A percentile compares a stretch with the other conserved stretches of the same genome.
Evolutionary conservation across 208 protist genomes (phyloP).

Genomic region (Trypanosoma avium): DNA sequence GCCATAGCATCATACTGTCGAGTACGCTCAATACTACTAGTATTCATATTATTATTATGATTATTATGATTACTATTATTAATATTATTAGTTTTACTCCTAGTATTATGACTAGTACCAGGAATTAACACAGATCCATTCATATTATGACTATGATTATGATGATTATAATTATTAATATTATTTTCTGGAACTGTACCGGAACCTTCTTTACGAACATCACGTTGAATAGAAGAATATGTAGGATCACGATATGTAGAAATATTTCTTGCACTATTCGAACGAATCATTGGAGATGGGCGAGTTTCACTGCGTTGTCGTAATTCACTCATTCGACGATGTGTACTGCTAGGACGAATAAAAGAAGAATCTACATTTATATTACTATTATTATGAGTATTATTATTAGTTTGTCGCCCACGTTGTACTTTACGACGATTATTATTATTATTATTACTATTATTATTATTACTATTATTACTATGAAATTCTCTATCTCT

Average conservation of each 20-base stretch:
- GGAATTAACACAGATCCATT: too few relatives aligned
- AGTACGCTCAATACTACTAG: neutral
- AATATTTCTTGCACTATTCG: slow-evolving; percentile 18
- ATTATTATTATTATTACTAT: neutral
- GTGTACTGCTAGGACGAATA: too few relatives aligned
- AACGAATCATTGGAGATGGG: slow-evolving; percentile 16
- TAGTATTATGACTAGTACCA: too few relatives aligned
- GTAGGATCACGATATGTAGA: slow-evolving; percentile 84
- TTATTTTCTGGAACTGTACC: neutral
- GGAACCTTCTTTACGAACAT: slow-evolving; percentile 49
- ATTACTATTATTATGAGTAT: too few relatives aligned
- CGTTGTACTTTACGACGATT: too few relatives aligned
- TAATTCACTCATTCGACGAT: too few relatives aligned
- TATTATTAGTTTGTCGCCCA: too few relatives aligned
- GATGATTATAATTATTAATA: too few relatives aligned
- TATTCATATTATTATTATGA: too few relatives aligned
- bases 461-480: slow-evolving; percentile 4
- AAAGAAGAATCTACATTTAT: too few relatives aligned
- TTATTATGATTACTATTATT: neutral
- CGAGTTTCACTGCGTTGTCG: neutral
- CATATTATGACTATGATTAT: too few relatives aligned
- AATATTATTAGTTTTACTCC: too few relatives aligned
- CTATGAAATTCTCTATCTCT: slow-evolving; percentile 1
- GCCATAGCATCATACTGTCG: slow-evolving; percentile 29
- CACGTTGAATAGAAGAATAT: slow-evolving; percentile 81